Conservation (phyloP, 495 filamentous ascomycete genomes). For the Penicillium nucicola region DNA sequence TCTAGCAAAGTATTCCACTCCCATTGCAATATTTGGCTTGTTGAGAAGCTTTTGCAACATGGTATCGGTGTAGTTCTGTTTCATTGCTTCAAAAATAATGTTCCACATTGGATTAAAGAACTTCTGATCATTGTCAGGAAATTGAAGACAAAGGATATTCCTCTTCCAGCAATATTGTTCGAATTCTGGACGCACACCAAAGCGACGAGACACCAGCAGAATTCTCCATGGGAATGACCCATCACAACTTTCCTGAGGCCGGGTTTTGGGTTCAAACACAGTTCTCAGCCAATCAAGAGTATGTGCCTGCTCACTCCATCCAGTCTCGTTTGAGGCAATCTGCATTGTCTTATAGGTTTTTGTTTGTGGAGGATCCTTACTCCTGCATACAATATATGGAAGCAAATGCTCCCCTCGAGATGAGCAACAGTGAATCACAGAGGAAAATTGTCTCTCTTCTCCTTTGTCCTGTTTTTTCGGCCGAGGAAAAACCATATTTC, state of each 20-base stretch:
- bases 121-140: background rate
- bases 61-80: background rate
- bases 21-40: background rate
- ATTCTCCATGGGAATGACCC: background rate
- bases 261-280: background rate
- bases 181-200: background rate
- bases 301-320: background rate
- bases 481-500: background rate
- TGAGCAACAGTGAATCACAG: background rate
- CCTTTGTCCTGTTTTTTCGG: background rate
- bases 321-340: background rate
- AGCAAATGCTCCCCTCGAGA: background rate
- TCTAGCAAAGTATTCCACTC: background rate
- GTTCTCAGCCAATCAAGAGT: background rate
- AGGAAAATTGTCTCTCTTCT: background rate
- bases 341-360: no score
- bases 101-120: background rate
- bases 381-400: background rate
- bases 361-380: background rate
- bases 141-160: background rate
- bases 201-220: background rate
- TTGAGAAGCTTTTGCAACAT: background rate
- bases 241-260: background rate
- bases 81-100: background rate
- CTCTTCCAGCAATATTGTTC: background rate